Conservation (phyloP, 805 yeast species). For the Yarrowia porcina region DNA sequence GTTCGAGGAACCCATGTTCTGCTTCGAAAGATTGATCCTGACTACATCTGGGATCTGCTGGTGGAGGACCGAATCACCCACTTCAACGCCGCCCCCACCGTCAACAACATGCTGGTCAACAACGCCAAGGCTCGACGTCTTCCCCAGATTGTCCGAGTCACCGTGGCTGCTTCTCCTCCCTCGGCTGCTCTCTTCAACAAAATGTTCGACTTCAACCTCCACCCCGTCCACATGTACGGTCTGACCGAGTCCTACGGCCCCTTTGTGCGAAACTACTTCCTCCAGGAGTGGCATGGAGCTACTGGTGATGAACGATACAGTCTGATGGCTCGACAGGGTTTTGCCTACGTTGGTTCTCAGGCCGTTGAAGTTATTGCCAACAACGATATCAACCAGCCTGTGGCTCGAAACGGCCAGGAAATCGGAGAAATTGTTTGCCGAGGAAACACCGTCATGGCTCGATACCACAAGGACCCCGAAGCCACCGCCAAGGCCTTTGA, state of each 20-base stretch:
- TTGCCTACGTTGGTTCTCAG: constrained; percentile 36
- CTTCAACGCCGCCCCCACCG: constrained; percentile 42
- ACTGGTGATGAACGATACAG: constrained; percentile 33
- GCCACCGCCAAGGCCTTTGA: constrained; percentile 38
- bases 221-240: constrained; percentile 40
- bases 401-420: constrained; percentile 35
- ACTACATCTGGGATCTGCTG: constrained; percentile 37
- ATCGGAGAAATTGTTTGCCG: constrained; percentile 39
- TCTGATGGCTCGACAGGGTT: constrained; percentile 39
- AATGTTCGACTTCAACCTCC: constrained; percentile 36
- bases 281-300: constrained; percentile 36
- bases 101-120: constrained; percentile 38
- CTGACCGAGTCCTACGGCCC: constrained; percentile 42
- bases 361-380: constrained; percentile 34
- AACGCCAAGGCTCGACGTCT: constrained; percentile 35
- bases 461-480: constrained; percentile 37
- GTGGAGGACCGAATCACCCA: constrained; percentile 36
- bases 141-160: constrained; percentile 35
- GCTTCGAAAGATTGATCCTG: constrained; percentile 38
- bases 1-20: constrained; percentile 40
- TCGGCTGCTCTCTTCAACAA: constrained; percentile 37
- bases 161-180: constrained; percentile 43
- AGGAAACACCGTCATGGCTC: constrained; percentile 38
- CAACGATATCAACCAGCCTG: constrained; percentile 30
- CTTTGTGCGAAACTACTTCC: constrained; percentile 36